Evolutionary conservation across 305 asterid genomes (phyloP).

Genomic region (Withania somnifera): DNA sequence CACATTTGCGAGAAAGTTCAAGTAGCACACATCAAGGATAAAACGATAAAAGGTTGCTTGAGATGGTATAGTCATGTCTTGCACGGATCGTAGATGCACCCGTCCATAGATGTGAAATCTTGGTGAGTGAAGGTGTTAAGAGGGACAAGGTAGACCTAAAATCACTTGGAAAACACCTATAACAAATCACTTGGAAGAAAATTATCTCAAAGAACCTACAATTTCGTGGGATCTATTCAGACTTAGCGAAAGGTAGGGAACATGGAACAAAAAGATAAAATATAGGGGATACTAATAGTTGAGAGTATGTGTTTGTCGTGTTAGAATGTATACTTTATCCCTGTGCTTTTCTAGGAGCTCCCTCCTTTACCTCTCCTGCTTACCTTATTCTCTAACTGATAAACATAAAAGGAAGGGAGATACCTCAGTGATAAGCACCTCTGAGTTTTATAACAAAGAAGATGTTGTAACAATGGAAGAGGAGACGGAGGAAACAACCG

Average conservation of each 20-base stretch:
- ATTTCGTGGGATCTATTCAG: not conserved
- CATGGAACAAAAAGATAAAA: not conserved
- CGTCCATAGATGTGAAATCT: no score
- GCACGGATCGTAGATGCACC: not conserved
- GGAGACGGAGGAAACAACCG: constrained; percentile 48
- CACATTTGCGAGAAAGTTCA: not conserved
- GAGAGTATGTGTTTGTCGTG: not conserved
- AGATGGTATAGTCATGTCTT: not conserved
- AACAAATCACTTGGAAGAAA: not conserved
- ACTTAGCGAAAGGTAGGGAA: not conserved
- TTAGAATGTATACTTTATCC: not conserved
- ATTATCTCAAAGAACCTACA: not conserved
- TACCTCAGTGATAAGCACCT: constrained; percentile 10
- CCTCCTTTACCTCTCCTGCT: constrained; percentile 1
- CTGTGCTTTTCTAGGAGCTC: not conserved
- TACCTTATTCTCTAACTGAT: constrained; percentile 10
- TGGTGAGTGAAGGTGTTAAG: not conserved
- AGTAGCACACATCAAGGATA: not conserved
- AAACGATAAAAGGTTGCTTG: not conserved
- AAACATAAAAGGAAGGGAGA: constrained; percentile 11
- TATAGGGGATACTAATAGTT: not conserved
- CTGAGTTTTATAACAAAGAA: constrained; percentile 7
- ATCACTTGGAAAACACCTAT: not conserved
- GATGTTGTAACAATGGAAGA: constrained; percentile 33
- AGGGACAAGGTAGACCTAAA: not conserved